These are phyloP conservation scores for Tricholoma bakamatsutake DNA, from an alignment of 768 basidiomycete genomes.

Conservation along the genomic window DNA sequence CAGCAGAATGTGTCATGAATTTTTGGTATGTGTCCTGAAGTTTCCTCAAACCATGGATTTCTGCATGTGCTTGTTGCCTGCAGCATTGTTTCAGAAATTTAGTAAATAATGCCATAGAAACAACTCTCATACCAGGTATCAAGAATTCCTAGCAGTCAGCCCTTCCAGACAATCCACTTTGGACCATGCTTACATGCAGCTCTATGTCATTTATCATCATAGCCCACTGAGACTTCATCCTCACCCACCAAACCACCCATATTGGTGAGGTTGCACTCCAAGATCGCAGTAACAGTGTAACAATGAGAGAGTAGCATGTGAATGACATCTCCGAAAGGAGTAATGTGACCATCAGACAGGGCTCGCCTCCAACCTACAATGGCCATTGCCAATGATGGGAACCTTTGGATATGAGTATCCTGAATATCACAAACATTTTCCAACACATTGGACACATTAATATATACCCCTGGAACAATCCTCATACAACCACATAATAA, in stretches of 20 bases:
- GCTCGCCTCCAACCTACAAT: neutral
- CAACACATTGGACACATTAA: neutral
- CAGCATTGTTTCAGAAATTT: neutral
- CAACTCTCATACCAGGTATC: slow-evolving; percentile 1
- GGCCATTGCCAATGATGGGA: neutral
- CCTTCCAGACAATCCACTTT: neutral
- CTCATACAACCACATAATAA: neutral
- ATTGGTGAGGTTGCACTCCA: no score
- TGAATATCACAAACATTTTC: neutral
- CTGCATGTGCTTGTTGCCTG: neutral
- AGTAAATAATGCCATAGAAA: neutral
- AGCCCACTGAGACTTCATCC: neutral
- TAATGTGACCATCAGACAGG: neutral
- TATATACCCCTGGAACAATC: neutral
- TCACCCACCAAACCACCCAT: neutral
- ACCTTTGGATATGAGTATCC: neutral
- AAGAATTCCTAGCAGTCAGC: neutral
- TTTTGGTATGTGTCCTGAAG: neutral
- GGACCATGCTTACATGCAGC: neutral
- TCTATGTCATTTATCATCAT: neutral
- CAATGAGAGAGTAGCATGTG: neutral
- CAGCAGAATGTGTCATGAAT: neutral
- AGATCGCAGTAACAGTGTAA: no score
- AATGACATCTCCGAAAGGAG: neutral
- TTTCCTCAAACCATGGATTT: neutral